Base-by-base conservation (phyloP, 441 rosid genomes). In the Aquilaria agallochum region DNA sequence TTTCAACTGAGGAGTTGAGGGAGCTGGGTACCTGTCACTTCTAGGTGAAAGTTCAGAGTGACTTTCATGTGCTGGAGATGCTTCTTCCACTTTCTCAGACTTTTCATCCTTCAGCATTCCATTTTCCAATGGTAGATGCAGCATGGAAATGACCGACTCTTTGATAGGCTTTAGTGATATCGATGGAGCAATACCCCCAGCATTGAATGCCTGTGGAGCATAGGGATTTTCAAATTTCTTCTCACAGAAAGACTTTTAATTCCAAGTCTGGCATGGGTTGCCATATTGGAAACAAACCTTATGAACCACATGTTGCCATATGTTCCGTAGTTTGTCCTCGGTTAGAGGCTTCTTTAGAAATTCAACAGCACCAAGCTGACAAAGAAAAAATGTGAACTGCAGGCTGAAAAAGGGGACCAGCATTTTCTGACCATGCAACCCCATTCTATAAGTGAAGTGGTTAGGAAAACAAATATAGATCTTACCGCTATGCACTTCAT, bases 401-500 rank as follows among this genome's bases (percentile, higher is more conserved):
- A 59, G 0, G 45, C 57, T 62, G 50, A 51, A 31, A 42, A 50
- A 40, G 31, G 8, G 9, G 63, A 59, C 51, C 11, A 32, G 53
- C 20, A 62, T 34, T 36, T 36, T 8, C 42, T 4, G 6, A 36
- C 42, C 42, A 36, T 3, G 42, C 42, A 36, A 36, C 42, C 27
- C 27, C 27, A 36, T 3, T 67, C 33, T 64, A 62, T 36, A 48
- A 47, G 58, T 12, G 42, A 47, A 58, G 15, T 58, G n/a, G 27
- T 48, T 14, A 47, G 32, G 58, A 13, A 49, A 60, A 36, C 3
- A 1, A 46, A 12, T 30, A 65, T 52, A 30, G 58, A 58, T 72
- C 87, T 86, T 80, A 95, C 98, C 81, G 96, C 95, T 65, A 95
- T 90, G 87, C 97, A 92, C 74, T 88, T 95, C 93, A 95, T 92